These are phyloP conservation scores for Quercus alba DNA, from an alignment of 306 rosid genomes.

Conservation along the genomic window DNA sequence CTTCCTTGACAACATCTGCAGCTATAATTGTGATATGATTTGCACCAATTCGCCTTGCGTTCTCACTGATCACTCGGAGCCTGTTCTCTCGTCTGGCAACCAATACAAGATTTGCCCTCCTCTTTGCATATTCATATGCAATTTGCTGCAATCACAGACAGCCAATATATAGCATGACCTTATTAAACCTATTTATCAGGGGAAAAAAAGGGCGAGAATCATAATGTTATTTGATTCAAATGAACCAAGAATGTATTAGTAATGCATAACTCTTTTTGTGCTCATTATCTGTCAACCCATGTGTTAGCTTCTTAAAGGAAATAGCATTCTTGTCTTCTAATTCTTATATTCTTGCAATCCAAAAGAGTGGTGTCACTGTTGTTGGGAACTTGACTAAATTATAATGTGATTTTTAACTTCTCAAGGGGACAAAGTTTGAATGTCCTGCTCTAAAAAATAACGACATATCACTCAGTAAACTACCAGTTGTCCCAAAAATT, in stretches of 20 bases:
- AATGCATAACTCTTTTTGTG: too few relatives aligned
- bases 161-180: not conserved
- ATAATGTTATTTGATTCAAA: not conserved
- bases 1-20: conserved; percentile 92
- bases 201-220: too few relatives aligned
- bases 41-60: conserved; percentile 67
- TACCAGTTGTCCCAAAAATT: too few relatives aligned
- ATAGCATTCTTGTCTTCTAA: not conserved
- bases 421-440: too few relatives aligned
- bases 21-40: conserved; percentile 63
- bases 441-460: too few relatives aligned
- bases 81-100: conserved; percentile 79
- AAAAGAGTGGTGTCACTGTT: not conserved
- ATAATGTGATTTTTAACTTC: too few relatives aligned
- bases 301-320: not conserved
- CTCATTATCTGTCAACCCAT: too few relatives aligned
- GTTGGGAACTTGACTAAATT: too few relatives aligned
- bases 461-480: too few relatives aligned
- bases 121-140: conserved; percentile 83
- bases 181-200: not conserved
- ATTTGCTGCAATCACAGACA: conserved; percentile 54
- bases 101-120: conserved; percentile 64
- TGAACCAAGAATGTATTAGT: not conserved
- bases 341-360: not conserved
- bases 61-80: conserved; percentile 60